Base-by-base conservation (phyloP, 169 alveolate species). In the Plasmodium gallinaceum region DNA sequence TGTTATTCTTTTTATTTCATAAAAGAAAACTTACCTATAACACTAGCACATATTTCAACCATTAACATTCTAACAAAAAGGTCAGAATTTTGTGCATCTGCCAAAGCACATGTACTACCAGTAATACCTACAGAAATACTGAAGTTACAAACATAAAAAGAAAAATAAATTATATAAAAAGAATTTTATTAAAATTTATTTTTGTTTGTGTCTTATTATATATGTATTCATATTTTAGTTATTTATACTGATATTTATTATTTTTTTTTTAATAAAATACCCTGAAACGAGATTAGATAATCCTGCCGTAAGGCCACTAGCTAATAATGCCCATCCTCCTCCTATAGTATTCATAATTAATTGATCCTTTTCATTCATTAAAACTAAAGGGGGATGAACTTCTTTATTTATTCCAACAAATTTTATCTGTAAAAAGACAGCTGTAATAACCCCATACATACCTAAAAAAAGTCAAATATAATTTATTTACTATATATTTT, bases 271-370 rank as follows among this genome's bases (percentile, higher is more conserved):
- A 24, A 4, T 10, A 37, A 39, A 69, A 46, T 93, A 97, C 98
- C 99, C 99, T 93, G 99, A 99, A 90, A 97, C 96, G 51, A 99
- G 96, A 92, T 99, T 99, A 14, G 99, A 98, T 51, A 98, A 88
- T 71, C 99, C 99, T n/a, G 98, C 99, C 9, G 99, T 97, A 58
- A 99, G 90, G 22, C 99, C 99, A 43, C 98, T 96, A 61, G 99
- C 97, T 89, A 99, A 97, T 85, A 98, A 93, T 54, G 99, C 98
- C 96, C 97, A 99, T 4, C 99, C 99, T 18, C 97, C 95, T n/a
- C 96, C 94, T 48, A 92, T 58, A 42, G 92, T 70, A 45, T 96
- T 91, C 74, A 65, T 42, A 65, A 58, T 57, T n/a, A 94, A 89
- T 22, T 69, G 60, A n/a, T 74, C 87, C 37, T 69, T 71, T 74